Conservation (phyloP, 2,329 filamentous ascomycete genomes). For the Cladosporium sp. region DNA sequence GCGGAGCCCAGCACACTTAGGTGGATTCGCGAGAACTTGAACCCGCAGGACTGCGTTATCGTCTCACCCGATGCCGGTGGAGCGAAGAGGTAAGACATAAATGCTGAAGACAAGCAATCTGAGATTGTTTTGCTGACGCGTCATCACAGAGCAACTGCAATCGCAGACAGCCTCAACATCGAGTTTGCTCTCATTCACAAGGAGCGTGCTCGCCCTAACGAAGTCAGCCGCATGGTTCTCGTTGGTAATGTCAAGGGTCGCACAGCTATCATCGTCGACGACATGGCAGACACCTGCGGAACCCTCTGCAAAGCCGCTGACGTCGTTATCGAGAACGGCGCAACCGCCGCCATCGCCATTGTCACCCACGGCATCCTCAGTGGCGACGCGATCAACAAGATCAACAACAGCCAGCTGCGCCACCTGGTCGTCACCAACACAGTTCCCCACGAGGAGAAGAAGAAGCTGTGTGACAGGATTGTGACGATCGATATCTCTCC, state of each 20-base stretch:
- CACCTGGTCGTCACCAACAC: slow-evolving; percentile 89
- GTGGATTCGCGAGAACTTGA: slow-evolving; percentile 85
- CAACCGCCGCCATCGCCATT: slow-evolving; percentile 84
- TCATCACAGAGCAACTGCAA: slow-evolving; percentile 68
- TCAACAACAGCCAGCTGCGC: slow-evolving; percentile 73
- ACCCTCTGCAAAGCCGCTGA: slow-evolving; percentile 84
- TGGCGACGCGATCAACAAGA: slow-evolving; percentile 78
- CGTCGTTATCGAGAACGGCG: slow-evolving; percentile 81
- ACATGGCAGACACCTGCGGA: slow-evolving; percentile 96
- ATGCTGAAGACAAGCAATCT: neutral
- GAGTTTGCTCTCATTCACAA: slow-evolving; percentile 96
- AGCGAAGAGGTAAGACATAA: slow-evolving; percentile 66
- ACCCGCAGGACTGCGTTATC: slow-evolving; percentile 80
- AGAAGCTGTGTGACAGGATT: slow-evolving; percentile 70
- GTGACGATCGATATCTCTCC: slow-evolving; percentile 90
- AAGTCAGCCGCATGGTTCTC: slow-evolving; percentile 91
- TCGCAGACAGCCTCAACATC: slow-evolving; percentile 85
- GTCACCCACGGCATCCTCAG: slow-evolving; percentile 92
- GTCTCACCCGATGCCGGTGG: slow-evolving; percentile 93
- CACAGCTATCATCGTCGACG: slow-evolving; percentile 92
- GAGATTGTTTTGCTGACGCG: slow-evolving; percentile 5
- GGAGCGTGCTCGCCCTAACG: slow-evolving; percentile 85
- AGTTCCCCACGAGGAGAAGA: slow-evolving; percentile 75
- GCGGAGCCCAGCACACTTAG: slow-evolving; percentile 87
- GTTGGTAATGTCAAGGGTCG: slow-evolving; percentile 90